A percentile compares a stretch with the other conserved stretches of the same genome.
Conservation (phyloP, 2,329 filamentous ascomycete genomes). For the Claviceps sp. region DNA sequence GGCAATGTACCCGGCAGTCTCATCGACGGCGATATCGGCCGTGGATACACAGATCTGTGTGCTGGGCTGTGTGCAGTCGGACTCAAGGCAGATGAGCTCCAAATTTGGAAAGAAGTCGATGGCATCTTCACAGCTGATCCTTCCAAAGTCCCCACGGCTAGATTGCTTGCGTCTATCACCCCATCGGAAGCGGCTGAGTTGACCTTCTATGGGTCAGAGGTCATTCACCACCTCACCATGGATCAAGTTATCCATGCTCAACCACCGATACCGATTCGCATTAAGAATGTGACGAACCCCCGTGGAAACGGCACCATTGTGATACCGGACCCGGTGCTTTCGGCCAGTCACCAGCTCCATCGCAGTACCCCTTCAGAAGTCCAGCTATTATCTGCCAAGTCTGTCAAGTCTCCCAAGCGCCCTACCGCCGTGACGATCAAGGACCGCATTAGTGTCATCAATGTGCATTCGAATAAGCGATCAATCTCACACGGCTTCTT, state of each 20-base stretch:
- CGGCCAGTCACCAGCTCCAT: constrained; percentile 44
- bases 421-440: constrained; percentile 94
- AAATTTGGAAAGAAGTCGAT: constrained; percentile 99
- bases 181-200: constrained; percentile 91
- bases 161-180: constrained; percentile 76
- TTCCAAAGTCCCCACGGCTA: constrained; percentile 84
- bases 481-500: constrained; percentile 95
- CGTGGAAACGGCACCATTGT: constrained; percentile 68
- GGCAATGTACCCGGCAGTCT: constrained; percentile 84
- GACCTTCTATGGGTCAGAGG: constrained; percentile 88
- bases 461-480: constrained; percentile 94
- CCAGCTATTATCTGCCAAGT: constrained; percentile 10
- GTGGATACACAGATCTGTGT: constrained; percentile 93
- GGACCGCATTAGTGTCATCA: constrained; percentile 90
- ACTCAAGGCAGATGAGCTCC: constrained; percentile 72
- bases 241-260: constrained; percentile 81
- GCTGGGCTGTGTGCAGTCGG: constrained; percentile 86
- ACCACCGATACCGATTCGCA: constrained; percentile 69
- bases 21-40: constrained; percentile 75
- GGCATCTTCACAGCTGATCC: constrained; percentile 81
- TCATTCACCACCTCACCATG: constrained; percentile 98
- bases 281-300: constrained; percentile 87
- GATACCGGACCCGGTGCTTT: constrained; percentile 55
- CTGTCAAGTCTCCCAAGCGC: constrained; percentile 48
- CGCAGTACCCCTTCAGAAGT: constrained; percentile 30